Evolutionary conservation across 225 moss, liverwort and hornwort genomes (phyloP).

Genomic region (Polytrichum formosum): DNA sequence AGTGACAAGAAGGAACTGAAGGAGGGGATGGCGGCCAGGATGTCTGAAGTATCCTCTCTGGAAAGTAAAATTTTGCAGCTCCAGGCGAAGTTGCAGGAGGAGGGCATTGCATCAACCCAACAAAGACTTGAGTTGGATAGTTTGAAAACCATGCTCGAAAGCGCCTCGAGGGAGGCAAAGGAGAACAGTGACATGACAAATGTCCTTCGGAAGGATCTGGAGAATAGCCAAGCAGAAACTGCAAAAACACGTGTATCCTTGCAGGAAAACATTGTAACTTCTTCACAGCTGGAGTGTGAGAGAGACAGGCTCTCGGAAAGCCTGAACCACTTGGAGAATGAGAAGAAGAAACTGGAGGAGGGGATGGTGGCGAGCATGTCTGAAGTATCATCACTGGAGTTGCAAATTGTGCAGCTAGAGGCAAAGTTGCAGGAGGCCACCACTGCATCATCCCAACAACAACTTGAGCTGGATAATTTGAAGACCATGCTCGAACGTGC

Average conservation of each 20-base stretch:
- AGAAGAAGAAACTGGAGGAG: slow-evolving; percentile 4
- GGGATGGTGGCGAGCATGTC: slow-evolving; percentile 9
- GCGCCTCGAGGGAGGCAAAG: neutral
- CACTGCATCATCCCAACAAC: slow-evolving; percentile 11
- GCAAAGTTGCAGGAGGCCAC: slow-evolving; percentile 17
- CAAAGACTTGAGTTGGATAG: neutral
- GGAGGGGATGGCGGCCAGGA: slow-evolving; percentile 3
- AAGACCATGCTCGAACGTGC: slow-evolving; percentile 41
- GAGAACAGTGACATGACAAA: neutral
- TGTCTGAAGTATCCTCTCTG: slow-evolving; percentile 14
- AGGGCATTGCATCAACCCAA: neutral
- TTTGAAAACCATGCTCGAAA: slow-evolving; percentile 1
- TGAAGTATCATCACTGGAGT: slow-evolving; percentile 15
- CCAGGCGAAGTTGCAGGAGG: neutral
- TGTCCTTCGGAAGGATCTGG: neutral
- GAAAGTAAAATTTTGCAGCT: neutral
- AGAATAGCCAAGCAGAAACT: slow-evolving; percentile 2
- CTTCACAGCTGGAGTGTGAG: neutral
- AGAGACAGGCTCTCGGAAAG: neutral
- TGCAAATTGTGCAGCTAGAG: slow-evolving; percentile 14
- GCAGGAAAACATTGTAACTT: neutral
- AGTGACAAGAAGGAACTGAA: neutral
- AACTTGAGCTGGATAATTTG: slow-evolving; percentile 40
- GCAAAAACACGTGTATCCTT: neutral
- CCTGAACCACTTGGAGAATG: neutral